Evolutionary conservation across 2,329 filamentous ascomycete species (phyloP).

Genomic region (Pseudogymnoascus sp.): DNA sequence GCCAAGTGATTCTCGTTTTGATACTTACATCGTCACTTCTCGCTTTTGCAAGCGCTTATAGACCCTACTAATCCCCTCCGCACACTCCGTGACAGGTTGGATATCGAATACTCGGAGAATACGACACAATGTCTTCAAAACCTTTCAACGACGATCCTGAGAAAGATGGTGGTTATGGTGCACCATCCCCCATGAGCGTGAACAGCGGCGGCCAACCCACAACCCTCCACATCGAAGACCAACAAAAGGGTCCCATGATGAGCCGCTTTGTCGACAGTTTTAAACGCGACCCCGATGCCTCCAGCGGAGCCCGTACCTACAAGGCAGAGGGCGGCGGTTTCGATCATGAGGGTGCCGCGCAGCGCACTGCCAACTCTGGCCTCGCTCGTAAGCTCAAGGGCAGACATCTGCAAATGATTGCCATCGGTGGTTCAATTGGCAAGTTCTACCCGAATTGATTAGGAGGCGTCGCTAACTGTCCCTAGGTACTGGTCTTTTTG

Average conservation of each 20-base stretch:
- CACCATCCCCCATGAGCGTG: background rate
- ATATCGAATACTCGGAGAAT: background rate
- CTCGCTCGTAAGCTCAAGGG: conserved; percentile 72
- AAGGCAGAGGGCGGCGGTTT: conserved; percentile 32
- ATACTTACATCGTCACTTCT: no score
- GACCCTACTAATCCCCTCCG: background rate
- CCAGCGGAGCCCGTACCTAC: conserved; percentile 30
- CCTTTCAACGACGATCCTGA: background rate
- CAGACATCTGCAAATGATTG: conserved; percentile 93
- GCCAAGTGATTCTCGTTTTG: no score
- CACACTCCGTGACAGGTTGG: background rate
- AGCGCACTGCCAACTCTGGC: conserved; percentile 62
- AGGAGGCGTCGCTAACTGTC: conserved; percentile 16
- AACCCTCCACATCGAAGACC: background rate
- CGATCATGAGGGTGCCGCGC: conserved; percentile 55
- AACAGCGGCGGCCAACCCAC: background rate
- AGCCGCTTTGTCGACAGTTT: conserved; percentile 25
- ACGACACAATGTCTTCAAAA: background rate
- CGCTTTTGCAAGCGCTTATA: no score
- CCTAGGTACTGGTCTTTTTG: conserved; percentile 72
- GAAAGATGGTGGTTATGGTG: background rate
- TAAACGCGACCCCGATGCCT: conserved; percentile 35
- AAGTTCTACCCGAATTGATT: conserved; percentile 35
- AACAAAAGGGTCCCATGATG: background rate
- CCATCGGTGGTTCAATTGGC: conserved; percentile 85